Evolutionary conservation across 352 stramenopile genomes (phyloP), one percentile per base, ranked within the genome.

Genomic region (Thalassiosira livingstoniorum): DNA sequence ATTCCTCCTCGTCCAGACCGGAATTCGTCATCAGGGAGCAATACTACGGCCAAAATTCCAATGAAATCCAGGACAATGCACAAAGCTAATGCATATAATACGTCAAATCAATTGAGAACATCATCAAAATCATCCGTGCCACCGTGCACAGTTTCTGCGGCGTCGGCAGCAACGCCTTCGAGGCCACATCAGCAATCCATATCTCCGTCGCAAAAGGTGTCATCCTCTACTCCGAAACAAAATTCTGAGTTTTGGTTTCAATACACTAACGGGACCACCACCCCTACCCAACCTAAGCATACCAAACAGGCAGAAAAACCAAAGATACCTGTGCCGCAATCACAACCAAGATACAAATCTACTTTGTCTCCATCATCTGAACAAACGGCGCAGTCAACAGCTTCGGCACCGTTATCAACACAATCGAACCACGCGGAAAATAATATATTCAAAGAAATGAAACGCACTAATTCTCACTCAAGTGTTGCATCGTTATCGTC

Each of bases 151-250:
- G 42, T 18, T 51, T 18, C 42, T 51, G 42, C 42, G 10, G 42
- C 18, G 10, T 18, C 18, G 10, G 18, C 42, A 51, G 42, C 42
- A 18, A 18, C 42, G 18, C 10, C 10, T 18, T 51, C 42, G n/a
- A n/a, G n/a, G n/a, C n/a, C n/a, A n/a, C n/a, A n/a, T n/a, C n/a
- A n/a, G n/a, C n/a, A n/a, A n/a, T n/a, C n/a, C n/a, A n/a, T n/a
- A n/a, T n/a, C n/a, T n/a, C n/a, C n/a, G n/a, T n/a, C n/a, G n/a
- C n/a, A n/a, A n/a, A n/a, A n/a, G n/a, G n/a, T n/a, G n/a, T n/a
- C n/a, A n/a, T n/a, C n/a, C n/a, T n/a, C n/a, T n/a, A n/a, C 42
- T 51, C 42, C 42, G 42, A 51, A 51, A 51, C 10, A 51, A 51
- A 51, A 23, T 4, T 25, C 21, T 11, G 11, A 10, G 11, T 58